phyloP scores from a whole-genome alignment of 2,329 filamentous ascomycete species.

The Scedosporium dehoogii region DNA sequence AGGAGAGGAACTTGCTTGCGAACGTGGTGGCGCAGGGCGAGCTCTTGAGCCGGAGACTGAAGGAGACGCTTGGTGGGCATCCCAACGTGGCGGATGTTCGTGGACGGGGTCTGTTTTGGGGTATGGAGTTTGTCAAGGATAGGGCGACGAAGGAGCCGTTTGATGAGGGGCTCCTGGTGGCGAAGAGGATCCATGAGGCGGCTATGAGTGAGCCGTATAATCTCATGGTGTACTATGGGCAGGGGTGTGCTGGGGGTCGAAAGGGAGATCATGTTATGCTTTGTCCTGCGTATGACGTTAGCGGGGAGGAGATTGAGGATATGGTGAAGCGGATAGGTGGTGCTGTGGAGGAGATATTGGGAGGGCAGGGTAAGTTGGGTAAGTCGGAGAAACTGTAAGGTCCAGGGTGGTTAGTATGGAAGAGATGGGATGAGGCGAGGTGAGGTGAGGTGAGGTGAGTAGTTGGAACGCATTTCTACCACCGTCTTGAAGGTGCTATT shows the following conservation, averaged over 20 bases:
- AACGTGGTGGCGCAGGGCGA: conserved; percentile 48
- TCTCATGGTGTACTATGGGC: conserved; percentile 50
- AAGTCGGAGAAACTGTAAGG: background rate
- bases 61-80: conserved; percentile 29
- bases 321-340: background rate
- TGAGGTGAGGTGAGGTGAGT: background rate
- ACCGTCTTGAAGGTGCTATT: no score
- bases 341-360: background rate
- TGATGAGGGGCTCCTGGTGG: conserved; percentile 6
- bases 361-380: background rate
- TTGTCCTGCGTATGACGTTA: conserved; percentile 59
- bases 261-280: conserved; percentile 61
- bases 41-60: conserved; percentile 33
- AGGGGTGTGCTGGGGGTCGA: conserved; percentile 49
- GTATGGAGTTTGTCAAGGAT: conserved; percentile 33
- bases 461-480: background rate
- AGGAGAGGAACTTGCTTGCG: conserved; percentile 43
- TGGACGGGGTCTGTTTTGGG: conserved; percentile 45
- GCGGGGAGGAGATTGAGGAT: conserved; percentile 18
- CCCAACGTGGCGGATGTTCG: conserved; percentile 50
- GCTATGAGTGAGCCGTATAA: background rate
- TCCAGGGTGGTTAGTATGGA: no score
- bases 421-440: background rate
- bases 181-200: background rate
- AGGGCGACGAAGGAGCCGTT: conserved; percentile 26